Base-by-base conservation (phyloP, 495 filamentous ascomycete genomes). In the Daldinia caldariorum region DNA sequence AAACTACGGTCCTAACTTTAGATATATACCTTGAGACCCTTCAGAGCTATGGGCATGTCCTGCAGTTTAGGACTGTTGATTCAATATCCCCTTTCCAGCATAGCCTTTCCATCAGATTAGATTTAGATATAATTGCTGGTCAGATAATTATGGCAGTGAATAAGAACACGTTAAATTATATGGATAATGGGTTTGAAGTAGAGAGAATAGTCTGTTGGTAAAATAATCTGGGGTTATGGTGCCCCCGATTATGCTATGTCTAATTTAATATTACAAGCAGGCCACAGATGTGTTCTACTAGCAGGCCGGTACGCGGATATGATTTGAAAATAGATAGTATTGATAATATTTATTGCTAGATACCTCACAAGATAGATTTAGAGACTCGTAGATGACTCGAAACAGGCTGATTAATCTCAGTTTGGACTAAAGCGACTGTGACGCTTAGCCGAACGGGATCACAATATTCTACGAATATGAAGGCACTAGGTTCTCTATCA, bases 1-100 rank as follows among this genome's bases (percentile, higher is more conserved):
- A 56, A 77, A 78, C 66, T 76, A 76, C 57, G 77, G 79, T 6
- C 72, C 76, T n/a, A 72, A 66, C n/a, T 80, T 80, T 45, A 56
- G 79, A 67, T 79, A 77, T 58, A 69, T 80, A 3, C 61, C 79
- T 22, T 80, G 22, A 76, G 7, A n/a, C 31, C 18, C 10, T 38
- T 4, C 31, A 22, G 6, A 7, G 14, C 53, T 56, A 61, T n/a
- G 38, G 58, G 32, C 34, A 29, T 18, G 59, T 76, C 22, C n/a
- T 32, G 14, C 26, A 32, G 22, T n/a, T 10, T 31, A 16, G 4
- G 14, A 53, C 14, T 6, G 49, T 16, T 53, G 22, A 32, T 53
- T 53, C 3, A 31, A 53, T 53, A 53, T 35, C 26, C 50, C 18
- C 9, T 22, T 22, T 22, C 43, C 3, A 47, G 16, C 43, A 47